Evolutionary conservation across 2,329 filamentous ascomycete species (phyloP).

Genomic region (Escovopsis sp.): DNA sequence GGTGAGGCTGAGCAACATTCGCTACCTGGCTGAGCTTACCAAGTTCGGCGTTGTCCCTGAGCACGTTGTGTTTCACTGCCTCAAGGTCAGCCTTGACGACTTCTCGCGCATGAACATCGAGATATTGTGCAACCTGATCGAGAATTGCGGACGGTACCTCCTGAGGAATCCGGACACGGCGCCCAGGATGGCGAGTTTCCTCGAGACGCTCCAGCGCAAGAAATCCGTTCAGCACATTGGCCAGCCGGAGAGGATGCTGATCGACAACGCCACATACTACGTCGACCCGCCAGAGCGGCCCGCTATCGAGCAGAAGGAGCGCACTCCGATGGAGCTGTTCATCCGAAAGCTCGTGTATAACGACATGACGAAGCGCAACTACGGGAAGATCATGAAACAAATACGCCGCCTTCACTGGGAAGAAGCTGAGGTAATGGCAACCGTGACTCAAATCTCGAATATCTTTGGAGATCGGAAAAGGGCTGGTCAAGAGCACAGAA

Average conservation of each 20-base stretch:
- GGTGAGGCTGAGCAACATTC: slow-evolving; percentile 83
- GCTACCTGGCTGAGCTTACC: slow-evolving; percentile 93
- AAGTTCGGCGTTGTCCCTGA: slow-evolving; percentile 97
- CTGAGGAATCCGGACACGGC: slow-evolving; percentile 85
- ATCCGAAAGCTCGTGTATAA: slow-evolving; percentile 84
- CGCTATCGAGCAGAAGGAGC: slow-evolving; percentile 91
- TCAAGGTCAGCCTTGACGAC: slow-evolving; percentile 93
- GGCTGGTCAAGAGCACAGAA: too few species aligned
- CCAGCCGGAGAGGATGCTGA: slow-evolving; percentile 92
- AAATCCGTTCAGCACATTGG: slow-evolving; percentile 91
- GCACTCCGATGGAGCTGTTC: slow-evolving; percentile 83
- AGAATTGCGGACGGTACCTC: slow-evolving; percentile 91
- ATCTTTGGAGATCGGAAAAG: too few species aligned
- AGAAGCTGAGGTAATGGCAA: slow-evolving; percentile 54
- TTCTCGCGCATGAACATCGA: slow-evolving; percentile 99
- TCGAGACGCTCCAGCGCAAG: slow-evolving; percentile 90
- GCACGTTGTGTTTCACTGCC: slow-evolving; percentile 95
- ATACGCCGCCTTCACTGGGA: slow-evolving; percentile 96
- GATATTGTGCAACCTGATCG: slow-evolving; percentile 87
- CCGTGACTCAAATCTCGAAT: too few species aligned
- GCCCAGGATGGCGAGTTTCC: slow-evolving; percentile 81
- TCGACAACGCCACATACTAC: slow-evolving; percentile 96
- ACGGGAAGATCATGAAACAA: slow-evolving; percentile 86
- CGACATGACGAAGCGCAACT: slow-evolving; percentile 86
- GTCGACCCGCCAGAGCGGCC: slow-evolving; percentile 89